A percentile compares a stretch with the other conserved stretches of the same genome.
Evolutionary conservation across 345 rosid species (phyloP).

Genomic region (Dipteronia sinensis): DNA sequence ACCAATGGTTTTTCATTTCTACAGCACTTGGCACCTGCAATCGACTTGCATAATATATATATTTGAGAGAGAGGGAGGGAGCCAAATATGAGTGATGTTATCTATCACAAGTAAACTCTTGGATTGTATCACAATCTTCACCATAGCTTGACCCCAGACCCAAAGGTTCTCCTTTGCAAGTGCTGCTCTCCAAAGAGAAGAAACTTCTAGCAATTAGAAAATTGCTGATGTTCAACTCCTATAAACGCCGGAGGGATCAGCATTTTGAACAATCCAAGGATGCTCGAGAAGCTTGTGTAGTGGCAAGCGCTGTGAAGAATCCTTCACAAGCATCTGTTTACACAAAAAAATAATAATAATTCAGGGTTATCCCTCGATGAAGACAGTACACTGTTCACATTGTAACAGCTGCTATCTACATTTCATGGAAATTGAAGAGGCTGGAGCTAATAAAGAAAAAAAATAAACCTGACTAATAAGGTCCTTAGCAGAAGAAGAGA

Average conservation of each 20-base stretch:
- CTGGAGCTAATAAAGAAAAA: background rate
- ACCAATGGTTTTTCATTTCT: conserved; percentile 17
- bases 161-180: background rate
- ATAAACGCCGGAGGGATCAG: conserved; percentile 87
- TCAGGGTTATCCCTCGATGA: background rate
- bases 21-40: conserved; percentile 17
- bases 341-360: background rate
- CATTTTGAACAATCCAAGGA: conserved; percentile 93
- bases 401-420: background rate
- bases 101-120: background rate
- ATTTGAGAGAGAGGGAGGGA: background rate
- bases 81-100: background rate
- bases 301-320: conserved; percentile 74
- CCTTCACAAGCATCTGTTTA: conserved; percentile 94
- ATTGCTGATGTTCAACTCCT: conserved; percentile 37
- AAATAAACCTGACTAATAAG: conserved; percentile 80
- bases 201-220: background rate
- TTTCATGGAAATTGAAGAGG: background rate
- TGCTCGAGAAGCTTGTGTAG: conserved; percentile 91
- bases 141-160: background rate
- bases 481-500: conserved; percentile 89
- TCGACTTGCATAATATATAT: background rate
- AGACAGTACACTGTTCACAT: background rate
- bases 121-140: background rate
- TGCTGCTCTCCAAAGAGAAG: background rate